These are phyloP conservation scores for Boletus rex-veris DNA, from an alignment of 768 basidiomycete genomes.

Conservation along the genomic window DNA sequence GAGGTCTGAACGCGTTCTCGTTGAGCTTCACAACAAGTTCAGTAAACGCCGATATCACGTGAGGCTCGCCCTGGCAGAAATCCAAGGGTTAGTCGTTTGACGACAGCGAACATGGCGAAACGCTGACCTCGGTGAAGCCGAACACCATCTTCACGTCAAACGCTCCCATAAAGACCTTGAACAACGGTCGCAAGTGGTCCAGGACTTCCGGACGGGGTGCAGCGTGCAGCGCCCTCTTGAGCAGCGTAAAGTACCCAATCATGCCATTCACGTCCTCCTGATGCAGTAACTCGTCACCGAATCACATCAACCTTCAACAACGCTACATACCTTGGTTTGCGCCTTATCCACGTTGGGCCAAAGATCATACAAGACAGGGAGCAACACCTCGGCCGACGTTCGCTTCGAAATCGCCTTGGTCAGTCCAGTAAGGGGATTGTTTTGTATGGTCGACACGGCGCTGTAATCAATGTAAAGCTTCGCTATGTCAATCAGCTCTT, in stretches of 20 bases:
- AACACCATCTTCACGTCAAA: constrained; percentile 52
- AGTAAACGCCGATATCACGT: constrained; percentile 69
- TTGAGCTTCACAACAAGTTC: constrained; percentile 92
- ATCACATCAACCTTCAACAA: background rate
- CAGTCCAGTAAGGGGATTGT: constrained; percentile 39
- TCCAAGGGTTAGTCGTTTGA: background rate
- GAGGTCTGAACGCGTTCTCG: constrained; percentile 84
- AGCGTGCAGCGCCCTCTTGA: constrained; percentile 61
- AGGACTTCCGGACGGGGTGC: constrained; percentile 62
- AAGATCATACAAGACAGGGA: constrained; percentile 59
- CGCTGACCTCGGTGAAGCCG: constrained; percentile 29
- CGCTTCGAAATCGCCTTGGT: constrained; percentile 69
- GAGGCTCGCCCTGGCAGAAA: constrained; percentile 45
- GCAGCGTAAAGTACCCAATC: constrained; percentile 58
- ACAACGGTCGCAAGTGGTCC: constrained; percentile 62
- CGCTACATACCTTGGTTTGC: constrained; percentile 35
- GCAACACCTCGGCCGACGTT: constrained; percentile 59
- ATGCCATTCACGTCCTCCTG: constrained; percentile 28
- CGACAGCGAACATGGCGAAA: background rate
- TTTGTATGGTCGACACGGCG: constrained; percentile 4
- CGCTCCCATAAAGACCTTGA: constrained; percentile 76
- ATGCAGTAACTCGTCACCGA: background rate
- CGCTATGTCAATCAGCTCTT: constrained; percentile 55
- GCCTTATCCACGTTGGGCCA: constrained; percentile 45
- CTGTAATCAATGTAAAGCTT: constrained; percentile 52